Base-by-base conservation (phyloP, 2,329 filamentous ascomycete genomes). In the Pyrenophora teres region DNA sequence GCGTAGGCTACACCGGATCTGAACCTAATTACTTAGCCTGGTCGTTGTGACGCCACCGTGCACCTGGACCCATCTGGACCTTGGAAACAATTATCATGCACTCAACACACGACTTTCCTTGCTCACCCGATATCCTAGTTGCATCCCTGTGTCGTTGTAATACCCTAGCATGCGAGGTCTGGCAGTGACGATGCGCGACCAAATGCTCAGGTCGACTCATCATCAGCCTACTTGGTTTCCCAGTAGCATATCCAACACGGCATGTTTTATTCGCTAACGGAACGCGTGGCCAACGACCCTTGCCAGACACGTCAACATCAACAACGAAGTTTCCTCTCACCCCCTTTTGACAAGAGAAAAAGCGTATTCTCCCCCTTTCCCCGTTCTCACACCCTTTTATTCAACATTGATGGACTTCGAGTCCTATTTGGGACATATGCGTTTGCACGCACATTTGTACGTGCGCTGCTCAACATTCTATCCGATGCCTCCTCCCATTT, bases 1-100 rank as follows among this genome's bases (percentile, higher is more conserved):
- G 46, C 47, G 57, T 50, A 47, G 45, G 47, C 52, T 45, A 54
- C 40, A 48, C 42, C 21, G 33, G 43, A 52, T 46, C 51, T 57
- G 49, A 64, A 51, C 27, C 32, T 54, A 50, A 56, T 50, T 40
- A 43, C 54, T 52, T 54, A 60, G 56, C 57, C 50, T 56, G 44
- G 53, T 52, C 46, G 46, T 54, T 39, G 51, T 56, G 59, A 59
- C 52, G 56, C 58, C 62, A 63, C 57, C 50, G 52, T 41, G 25
- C 39, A 51, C 50, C 39, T 61, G 53, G 50, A 54, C 36, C 27
- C 58, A 54, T 65, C 55, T 59, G 56, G 59, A 54, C 53, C 57
- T 54, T 39, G 55, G 49, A 47, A 48, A 57, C 36, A 32, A n/a
- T 18, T 47, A 37, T 45, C 50, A 54, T 54, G 44, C 54, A 57